Conservation (phyloP, 208 protist species). For the Leishmania arabica region DNA sequence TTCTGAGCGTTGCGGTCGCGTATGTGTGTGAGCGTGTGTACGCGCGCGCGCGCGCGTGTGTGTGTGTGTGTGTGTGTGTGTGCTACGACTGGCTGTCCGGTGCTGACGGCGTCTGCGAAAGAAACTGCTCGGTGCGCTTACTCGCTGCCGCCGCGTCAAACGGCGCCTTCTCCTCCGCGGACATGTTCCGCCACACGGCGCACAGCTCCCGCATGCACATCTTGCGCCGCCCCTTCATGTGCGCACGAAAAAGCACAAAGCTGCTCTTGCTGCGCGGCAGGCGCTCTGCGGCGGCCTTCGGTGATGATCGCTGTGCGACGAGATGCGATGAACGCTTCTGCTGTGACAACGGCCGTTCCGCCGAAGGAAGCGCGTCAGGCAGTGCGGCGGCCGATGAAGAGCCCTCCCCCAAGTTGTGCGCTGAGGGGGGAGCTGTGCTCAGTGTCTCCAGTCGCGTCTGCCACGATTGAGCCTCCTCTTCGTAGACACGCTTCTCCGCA, state of each 20-base stretch:
- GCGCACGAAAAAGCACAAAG: slow-evolving; percentile 38
- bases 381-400: background rate
- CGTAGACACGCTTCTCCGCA: slow-evolving; percentile 16
- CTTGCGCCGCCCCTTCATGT: slow-evolving; percentile 14
- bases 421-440: background rate
- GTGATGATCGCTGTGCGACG: background rate
- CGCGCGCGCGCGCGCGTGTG: background rate
- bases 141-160: slow-evolving; percentile 62
- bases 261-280: slow-evolving; percentile 15
- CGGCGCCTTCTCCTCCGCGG: slow-evolving; percentile 44
- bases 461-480: slow-evolving; percentile 22
- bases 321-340: background rate
- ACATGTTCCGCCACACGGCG: slow-evolving; percentile 51
- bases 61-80: background rate
- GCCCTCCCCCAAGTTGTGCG: background rate
- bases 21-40: background rate
- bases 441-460: background rate
- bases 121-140: slow-evolving; percentile 29
- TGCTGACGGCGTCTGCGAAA: slow-evolving; percentile 1
- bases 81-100: background rate
- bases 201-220: slow-evolving; percentile 20
- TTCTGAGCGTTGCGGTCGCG: background rate
- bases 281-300: background rate
- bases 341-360: background rate
- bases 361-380: background rate